phyloP scores from a whole-genome alignment of 139 green algal genomes.

The Deuterostichococcus epilithicus region DNA sequence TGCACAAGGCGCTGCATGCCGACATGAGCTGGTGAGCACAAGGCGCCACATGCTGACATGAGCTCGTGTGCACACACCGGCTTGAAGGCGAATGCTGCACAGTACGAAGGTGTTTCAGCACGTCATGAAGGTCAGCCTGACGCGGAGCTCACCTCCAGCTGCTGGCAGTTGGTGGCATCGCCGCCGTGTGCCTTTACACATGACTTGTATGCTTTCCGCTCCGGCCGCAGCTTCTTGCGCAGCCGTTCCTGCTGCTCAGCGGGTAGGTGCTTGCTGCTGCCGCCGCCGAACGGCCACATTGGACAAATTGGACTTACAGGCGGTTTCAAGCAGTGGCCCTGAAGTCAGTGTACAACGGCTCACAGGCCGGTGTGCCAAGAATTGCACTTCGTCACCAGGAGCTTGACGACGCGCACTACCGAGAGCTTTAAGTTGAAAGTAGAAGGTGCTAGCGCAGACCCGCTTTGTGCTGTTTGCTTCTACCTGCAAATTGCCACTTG shows the following conservation, averaged over 20 bases:
- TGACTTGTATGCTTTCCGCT: background rate
- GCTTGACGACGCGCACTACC: too few species aligned
- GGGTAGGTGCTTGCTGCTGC: background rate
- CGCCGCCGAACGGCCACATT: background rate
- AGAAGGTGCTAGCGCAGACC: too few species aligned
- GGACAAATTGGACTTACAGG: background rate
- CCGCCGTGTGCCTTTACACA: background rate
- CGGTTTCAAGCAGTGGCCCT: too few species aligned
- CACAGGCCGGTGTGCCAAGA: too few species aligned
- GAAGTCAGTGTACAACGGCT: too few species aligned
- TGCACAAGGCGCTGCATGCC: too few species aligned
- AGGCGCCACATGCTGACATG: background rate
- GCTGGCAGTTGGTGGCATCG: background rate
- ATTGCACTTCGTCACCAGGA: too few species aligned
- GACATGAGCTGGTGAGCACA: background rate
- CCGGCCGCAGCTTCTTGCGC: background rate
- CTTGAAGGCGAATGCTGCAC: background rate
- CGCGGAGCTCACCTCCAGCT: background rate
- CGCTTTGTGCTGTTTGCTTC: too few species aligned
- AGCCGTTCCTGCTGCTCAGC: background rate
- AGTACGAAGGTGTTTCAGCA: background rate
- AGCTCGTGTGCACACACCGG: background rate
- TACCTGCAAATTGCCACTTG: too few species aligned
- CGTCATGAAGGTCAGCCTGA: too few species aligned
- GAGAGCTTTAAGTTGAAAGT: too few species aligned